Evolutionary conservation across 495 filamentous ascomycete species (phyloP), one percentile per base, ranked within the genome.

Genomic region (Letharia columbiana): DNA sequence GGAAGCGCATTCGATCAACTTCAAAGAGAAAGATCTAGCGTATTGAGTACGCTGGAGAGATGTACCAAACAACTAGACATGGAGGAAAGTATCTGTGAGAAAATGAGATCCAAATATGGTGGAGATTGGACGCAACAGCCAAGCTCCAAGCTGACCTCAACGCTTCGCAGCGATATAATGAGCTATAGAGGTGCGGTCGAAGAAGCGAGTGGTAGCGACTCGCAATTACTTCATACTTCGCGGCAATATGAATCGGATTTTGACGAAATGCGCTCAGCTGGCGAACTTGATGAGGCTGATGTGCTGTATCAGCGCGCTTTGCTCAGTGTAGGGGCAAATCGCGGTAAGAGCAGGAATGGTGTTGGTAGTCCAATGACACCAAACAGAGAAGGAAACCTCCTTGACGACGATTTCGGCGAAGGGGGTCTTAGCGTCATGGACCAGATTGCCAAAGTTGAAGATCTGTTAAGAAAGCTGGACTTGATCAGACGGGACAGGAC

Each of bases 31-130:
- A 97, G 94, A 75, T 80, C 87, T 47, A 81, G 82, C 39, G 88
- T 96, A 12, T 71, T 87, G 12, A 76, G 82, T 4, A 81, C 87
- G 12, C 74, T 98, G 63, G 91, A 96, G 68, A 82, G 82, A 66
- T 90, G 89, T 71, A 88, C 84, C 50, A 96, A 94, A 71, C 89
- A 92, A 70, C 73, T 98, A 13, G 94, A 98, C 70, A 87, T 93
- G 84, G 94, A 98, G 75, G 95, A 97, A 78, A 94, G 89, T 64
- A 92, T 98, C 9, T 98, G 94, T 74, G 94, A 98, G 77, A 97
- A 96, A 80, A 98, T 98, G 94, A 85, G 94, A 61, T 95, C 92
- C 4, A 98, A 98, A 75, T 97, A 97, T 74, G 92, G 94, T 41
- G 83, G 80, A 15, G 94, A 97, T 57, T 98, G 94, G 94, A 96